Evolutionary conservation across 2,329 filamentous ascomycete species (phyloP).

Genomic region (Pseudofabraea citricarpa): DNA sequence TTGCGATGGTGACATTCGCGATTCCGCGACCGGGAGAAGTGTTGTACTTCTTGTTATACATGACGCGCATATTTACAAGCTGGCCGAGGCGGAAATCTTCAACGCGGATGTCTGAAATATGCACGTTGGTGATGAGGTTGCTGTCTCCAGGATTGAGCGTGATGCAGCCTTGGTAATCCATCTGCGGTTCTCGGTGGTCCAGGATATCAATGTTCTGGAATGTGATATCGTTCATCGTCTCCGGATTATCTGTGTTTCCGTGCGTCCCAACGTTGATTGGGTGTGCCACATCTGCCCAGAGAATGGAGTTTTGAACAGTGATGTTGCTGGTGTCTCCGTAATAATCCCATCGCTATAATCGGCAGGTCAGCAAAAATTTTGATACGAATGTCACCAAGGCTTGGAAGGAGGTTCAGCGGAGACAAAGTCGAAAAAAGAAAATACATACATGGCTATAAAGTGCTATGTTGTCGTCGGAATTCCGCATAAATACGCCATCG

Average conservation of each 20-base stretch:
- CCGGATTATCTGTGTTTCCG: constrained; percentile 28
- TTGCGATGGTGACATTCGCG: constrained; percentile 24
- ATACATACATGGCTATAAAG: constrained; percentile 31
- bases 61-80: constrained; percentile 30
- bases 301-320: constrained; percentile 25
- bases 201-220: constrained; percentile 32
- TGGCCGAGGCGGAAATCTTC: constrained; percentile 29
- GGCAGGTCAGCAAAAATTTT: too few species aligned
- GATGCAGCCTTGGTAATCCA: constrained; percentile 32
- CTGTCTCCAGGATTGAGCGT: constrained; percentile 29
- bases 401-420: too few species aligned
- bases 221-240: constrained; percentile 25
- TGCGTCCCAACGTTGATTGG: constrained; percentile 33
- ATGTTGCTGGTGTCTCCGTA: constrained; percentile 30
- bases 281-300: constrained; percentile 30
- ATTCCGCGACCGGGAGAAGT: constrained; percentile 29
- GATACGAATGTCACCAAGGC: too few species aligned
- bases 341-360: constrained; percentile 27
- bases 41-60: constrained; percentile 30
- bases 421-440: too few species aligned
- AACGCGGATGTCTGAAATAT: constrained; percentile 26
- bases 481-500: constrained; percentile 28
- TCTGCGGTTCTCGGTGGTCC: constrained; percentile 31
- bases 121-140: constrained; percentile 27
- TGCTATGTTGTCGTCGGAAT: constrained; percentile 32